phyloP scores from a whole-genome alignment of 1,139 yeast species.

The Yarrowia galli region DNA sequence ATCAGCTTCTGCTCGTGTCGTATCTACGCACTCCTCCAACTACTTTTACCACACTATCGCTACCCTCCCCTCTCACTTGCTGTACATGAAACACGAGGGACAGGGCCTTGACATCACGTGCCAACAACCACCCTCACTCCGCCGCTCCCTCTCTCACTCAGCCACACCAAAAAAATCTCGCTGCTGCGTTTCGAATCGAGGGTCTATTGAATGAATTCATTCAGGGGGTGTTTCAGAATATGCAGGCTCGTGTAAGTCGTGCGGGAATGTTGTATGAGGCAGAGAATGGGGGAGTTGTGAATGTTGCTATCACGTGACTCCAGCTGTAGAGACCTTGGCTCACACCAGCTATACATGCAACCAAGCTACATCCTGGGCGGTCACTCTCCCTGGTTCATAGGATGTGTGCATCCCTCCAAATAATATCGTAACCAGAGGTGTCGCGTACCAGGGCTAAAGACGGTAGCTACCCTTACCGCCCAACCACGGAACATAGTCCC shows the following conservation, averaged over 20 bases:
- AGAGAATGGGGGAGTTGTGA: neutral
- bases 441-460: neutral
- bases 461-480: neutral
- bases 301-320: neutral
- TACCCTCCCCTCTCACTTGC: too few species aligned
- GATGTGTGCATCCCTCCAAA: too few species aligned
- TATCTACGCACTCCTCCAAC: too few species aligned
- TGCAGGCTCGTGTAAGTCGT: constrained; percentile 11
- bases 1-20: too few species aligned
- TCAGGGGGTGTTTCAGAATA: constrained; percentile 37
- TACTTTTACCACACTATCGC: too few species aligned
- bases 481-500: constrained; percentile 4
- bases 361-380: too few species aligned
- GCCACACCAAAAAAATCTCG: neutral
- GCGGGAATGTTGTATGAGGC: neutral
- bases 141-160: too few species aligned
- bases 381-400: too few species aligned
- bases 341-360: too few species aligned
- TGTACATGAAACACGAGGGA: too few species aligned
- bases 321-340: neutral
- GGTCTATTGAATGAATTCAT: constrained; percentile 7
- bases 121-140: neutral
- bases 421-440: neutral
- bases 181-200: neutral
- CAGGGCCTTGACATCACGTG: too few species aligned